A percentile compares a stretch with the other conserved stretches of the same genome.
phyloP scores from a whole-genome alignment of 1,139 yeast genomes.

The Yamadazyma atlantica region DNA sequence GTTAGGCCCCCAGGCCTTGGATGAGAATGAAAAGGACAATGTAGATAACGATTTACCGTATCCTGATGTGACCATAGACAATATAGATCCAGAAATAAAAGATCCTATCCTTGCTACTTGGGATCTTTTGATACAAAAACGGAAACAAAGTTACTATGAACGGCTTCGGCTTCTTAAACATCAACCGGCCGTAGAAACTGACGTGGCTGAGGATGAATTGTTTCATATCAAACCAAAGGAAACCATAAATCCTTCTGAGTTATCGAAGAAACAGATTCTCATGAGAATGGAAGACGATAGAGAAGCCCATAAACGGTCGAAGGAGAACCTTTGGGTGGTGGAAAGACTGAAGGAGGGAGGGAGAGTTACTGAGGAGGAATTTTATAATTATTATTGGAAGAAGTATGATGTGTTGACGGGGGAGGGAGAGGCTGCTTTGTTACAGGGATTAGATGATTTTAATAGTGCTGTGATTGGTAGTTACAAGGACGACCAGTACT shows the following conservation, averaged over 20 bases:
- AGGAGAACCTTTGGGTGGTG: conserved; percentile 74
- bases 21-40: conserved; percentile 33
- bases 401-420: conserved; percentile 44
- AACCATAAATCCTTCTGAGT: conserved; percentile 21
- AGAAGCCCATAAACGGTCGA: conserved; percentile 76
- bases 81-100: conserved; percentile 8
- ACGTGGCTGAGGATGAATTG: conserved; percentile 29
- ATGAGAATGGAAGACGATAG: conserved; percentile 84
- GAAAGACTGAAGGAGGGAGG: conserved; percentile 43
- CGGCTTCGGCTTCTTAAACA: conserved; percentile 37
- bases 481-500: conserved; percentile 34
- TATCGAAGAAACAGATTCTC: conserved; percentile 58
- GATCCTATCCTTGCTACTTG: conserved; percentile 45
- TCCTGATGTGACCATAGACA: conserved; percentile 29
- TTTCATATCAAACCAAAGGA: conserved; percentile 29
- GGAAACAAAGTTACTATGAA: conserved; percentile 52
- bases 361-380: conserved; percentile 53
- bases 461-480: conserved; percentile 49
- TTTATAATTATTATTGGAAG: conserved; percentile 57
- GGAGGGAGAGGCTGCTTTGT: conserved; percentile 42
- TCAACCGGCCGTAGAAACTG: conserved; percentile 20
- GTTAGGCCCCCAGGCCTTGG: conserved; percentile 25
- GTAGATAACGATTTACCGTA: conserved; percentile 35
- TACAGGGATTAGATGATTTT: conserved; percentile 53
- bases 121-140: conserved; percentile 47